Evolutionary conservation across 208 protist species (phyloP).

Genomic region (Novymonas esmeraldas): DNA sequence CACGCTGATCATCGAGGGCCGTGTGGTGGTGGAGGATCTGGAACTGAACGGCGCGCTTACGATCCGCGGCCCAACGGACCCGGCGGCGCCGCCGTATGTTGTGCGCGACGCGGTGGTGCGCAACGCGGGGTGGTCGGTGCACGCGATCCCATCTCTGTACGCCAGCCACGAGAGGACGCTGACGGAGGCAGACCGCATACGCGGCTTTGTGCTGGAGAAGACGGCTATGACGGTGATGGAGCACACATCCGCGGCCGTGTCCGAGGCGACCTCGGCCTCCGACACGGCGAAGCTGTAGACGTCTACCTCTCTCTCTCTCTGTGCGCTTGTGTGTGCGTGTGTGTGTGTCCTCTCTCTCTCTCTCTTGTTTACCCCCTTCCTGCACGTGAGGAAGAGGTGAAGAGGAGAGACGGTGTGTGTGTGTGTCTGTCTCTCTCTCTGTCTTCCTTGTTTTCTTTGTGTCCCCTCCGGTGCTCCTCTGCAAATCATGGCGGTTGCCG

Average conservation of each 20-base stretch:
- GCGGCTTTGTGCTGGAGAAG: constrained; percentile 81
- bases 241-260: not conserved
- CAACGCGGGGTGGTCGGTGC: constrained; percentile 62
- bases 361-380: too few species aligned
- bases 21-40: constrained; percentile 75
- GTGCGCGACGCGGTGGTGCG: constrained; percentile 47
- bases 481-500: too few species aligned
- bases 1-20: constrained; percentile 74
- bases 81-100: constrained; percentile 37
- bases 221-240: constrained; percentile 26
- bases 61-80: constrained; percentile 51
- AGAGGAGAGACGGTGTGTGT: not conserved
- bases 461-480: too few species aligned
- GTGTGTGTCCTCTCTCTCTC: not conserved
- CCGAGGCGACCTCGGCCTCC: not conserved
- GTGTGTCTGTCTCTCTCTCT: not conserved
- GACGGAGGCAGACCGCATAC: constrained; percentile 63
- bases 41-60: constrained; percentile 64
- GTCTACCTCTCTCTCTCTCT: too few species aligned
- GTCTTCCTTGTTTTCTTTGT: too few species aligned
- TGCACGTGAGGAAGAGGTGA: not conserved
- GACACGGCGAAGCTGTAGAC: constrained; percentile 35
- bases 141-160: constrained; percentile 12
- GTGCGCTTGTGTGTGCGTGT: not conserved
- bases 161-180: constrained; percentile 1